Evolutionary conservation across 1,139 yeast species (phyloP).

Genomic region (Pichiaceae sp.): DNA sequence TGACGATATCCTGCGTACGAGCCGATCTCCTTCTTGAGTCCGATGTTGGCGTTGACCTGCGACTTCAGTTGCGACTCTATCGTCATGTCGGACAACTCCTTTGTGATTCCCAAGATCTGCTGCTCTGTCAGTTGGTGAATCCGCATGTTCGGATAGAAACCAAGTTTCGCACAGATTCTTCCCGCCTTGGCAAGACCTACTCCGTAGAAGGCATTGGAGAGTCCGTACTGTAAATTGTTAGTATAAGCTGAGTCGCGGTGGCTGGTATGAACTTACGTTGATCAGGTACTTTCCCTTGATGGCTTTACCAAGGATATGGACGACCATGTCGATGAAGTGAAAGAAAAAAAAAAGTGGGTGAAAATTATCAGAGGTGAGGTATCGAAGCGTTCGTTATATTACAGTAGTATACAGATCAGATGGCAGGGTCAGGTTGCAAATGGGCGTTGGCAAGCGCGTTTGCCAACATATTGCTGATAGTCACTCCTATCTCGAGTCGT

Average conservation of each 20-base stretch:
- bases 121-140: conserved; percentile 90
- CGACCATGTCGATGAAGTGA: conserved; percentile 41
- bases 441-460: not conserved
- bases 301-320: conserved; percentile 68
- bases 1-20: conserved; percentile 88
- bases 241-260: not conserved
- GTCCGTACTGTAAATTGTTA: conserved; percentile 43
- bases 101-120: conserved; percentile 76
- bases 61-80: conserved; percentile 84
- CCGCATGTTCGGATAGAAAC: conserved; percentile 88
- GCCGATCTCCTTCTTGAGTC: conserved; percentile 73
- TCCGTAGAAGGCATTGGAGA: conserved; percentile 79
- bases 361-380: not conserved
- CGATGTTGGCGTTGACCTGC: conserved; percentile 70
- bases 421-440: not conserved
- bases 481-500: conserved; percentile 55
- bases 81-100: conserved; percentile 74
- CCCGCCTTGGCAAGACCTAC: conserved; percentile 72
- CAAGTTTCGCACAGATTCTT: conserved; percentile 75
- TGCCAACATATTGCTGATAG: conserved; percentile 3
- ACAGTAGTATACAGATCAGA: not conserved
- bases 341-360: not conserved
- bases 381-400: not conserved
- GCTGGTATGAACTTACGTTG: conserved; percentile 25
- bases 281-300: conserved; percentile 44